These are phyloP conservation scores for Gelatoporia subvermispora DNA, from an alignment of 768 basidiomycete genomes.

Conservation along the genomic window DNA sequence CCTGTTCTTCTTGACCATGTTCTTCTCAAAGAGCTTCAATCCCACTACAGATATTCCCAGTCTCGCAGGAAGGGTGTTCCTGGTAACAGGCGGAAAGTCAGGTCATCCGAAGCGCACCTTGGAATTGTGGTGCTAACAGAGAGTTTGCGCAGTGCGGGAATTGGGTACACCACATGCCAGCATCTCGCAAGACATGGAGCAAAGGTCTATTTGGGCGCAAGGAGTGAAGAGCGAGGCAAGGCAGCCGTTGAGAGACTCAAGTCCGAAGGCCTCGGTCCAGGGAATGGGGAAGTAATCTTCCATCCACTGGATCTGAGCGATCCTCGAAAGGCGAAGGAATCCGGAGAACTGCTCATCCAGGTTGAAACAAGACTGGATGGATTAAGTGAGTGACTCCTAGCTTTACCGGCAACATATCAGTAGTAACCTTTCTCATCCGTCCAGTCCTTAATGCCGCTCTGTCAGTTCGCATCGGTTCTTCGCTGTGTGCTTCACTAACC, in stretches of 20 bases:
- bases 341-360: slow-evolving; percentile 32
- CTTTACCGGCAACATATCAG: slow-evolving; percentile 14
- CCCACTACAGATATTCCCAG: slow-evolving; percentile 39
- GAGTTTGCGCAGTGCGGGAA: slow-evolving; percentile 23
- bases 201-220: slow-evolving; percentile 34
- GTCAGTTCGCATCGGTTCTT: slow-evolving; percentile 26
- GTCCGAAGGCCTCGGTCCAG: slow-evolving; percentile 25
- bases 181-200: slow-evolving; percentile 38
- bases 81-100: slow-evolving; percentile 49
- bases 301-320: slow-evolving; percentile 37
- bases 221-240: slow-evolving; percentile 27
- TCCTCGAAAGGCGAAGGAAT: slow-evolving; percentile 27
- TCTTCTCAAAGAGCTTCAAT: slow-evolving; percentile 13
- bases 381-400: slow-evolving; percentile 27
- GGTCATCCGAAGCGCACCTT: slow-evolving; percentile 3
- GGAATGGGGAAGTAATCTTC: slow-evolving; percentile 29
- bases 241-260: slow-evolving; percentile 31
- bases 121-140: not conserved
- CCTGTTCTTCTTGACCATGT: slow-evolving; percentile 1
- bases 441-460: slow-evolving; percentile 51
- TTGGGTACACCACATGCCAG: slow-evolving; percentile 33
- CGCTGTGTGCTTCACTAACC: not conserved
- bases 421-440: slow-evolving; percentile 13
- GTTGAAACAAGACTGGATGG: slow-evolving; percentile 40
- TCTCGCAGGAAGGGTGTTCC: slow-evolving; percentile 39